Base-by-base conservation (phyloP, 805 yeast genomes). In the Saturnispora kantuleensis region DNA sequence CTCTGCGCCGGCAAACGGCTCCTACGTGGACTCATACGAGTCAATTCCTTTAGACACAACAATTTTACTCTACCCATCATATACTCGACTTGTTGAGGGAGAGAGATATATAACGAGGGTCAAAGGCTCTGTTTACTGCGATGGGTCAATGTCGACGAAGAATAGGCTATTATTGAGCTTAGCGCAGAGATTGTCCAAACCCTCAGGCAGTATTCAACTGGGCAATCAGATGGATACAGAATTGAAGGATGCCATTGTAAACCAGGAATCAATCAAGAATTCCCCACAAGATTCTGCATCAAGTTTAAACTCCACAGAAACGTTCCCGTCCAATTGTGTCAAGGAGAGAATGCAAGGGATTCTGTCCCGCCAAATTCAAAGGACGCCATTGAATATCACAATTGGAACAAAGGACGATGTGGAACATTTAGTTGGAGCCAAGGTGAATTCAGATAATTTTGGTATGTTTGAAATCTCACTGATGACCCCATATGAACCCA, bases 141-240 rank as follows among this genome's bases (percentile, higher is more conserved):
- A 88, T 0, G 94, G 94, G 1, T 66, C 73, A 8, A 73, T 78
- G 69, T 73, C 75, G 29, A 68, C 94, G 35, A 86, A 82, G 55
- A 86, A 87, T 60, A 66, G 80, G 47, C 59, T 89, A 37, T 67
- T 89, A 30, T 59, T 83, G 17, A 71, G 87, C 0, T 62, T 87
- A 37, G 85, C 87, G 3, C 76, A 76, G 48, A 87, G 84, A 59
- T 65, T 84, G 41, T 73, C 79, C 0, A 74, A 77, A 41, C 49
- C 60, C 4, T 57, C 56, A 33, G 55, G 45, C 12, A 35, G 41
- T 15, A 11, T 52, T 4, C 52, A 60, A 10, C 53, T 65, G 1
- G 62, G 61, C 0, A 62, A 57, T 26, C 65, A 66, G 47, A 47
- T 68, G 18, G 70, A 67, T 41, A 59, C 59, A 5, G 68, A 69